phyloP scores from a whole-genome alignment of 176 grass and related monocot species.

The Musa beccarii region DNA sequence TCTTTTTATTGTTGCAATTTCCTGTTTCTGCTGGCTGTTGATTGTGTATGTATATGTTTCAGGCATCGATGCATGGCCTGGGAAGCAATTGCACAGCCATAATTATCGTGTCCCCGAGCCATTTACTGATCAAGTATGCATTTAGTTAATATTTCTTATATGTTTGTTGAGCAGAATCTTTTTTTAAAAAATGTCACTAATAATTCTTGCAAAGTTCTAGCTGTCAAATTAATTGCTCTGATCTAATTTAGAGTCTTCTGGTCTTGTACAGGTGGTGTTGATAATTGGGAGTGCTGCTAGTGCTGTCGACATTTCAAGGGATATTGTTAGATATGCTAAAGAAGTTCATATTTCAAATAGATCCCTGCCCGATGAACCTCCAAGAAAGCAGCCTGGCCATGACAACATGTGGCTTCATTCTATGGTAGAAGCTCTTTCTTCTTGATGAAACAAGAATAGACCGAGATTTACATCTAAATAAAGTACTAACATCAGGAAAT shows the following conservation, averaged over 20 bases:
- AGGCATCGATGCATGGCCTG: constrained; percentile 35
- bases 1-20: background rate
- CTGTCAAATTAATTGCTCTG: background rate
- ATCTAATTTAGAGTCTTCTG: background rate
- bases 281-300: constrained; percentile 49
- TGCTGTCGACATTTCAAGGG: constrained; percentile 63
- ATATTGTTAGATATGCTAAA: constrained; percentile 43
- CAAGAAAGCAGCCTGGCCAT: constrained; percentile 42
- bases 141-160: background rate
- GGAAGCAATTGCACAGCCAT: constrained; percentile 82
- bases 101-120: constrained; percentile 63
- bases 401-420: constrained; percentile 77
- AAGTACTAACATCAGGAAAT: background rate
- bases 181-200: background rate
- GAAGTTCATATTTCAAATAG: constrained; percentile 60
- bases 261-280: constrained; percentile 39
- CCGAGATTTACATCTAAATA: background rate
- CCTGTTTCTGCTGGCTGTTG: background rate
- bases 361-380: constrained; percentile 30
- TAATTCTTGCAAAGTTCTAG: background rate
- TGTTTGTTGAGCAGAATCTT: background rate
- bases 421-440: constrained; percentile 44
- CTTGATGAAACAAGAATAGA: constrained; percentile 19
- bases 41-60: background rate
- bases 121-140: constrained; percentile 29